Evolutionary conservation across 2,329 filamentous ascomycete genomes (phyloP), one percentile per base, ranked within the genome.

Genomic region (Domatiomyces catenatus): DNA sequence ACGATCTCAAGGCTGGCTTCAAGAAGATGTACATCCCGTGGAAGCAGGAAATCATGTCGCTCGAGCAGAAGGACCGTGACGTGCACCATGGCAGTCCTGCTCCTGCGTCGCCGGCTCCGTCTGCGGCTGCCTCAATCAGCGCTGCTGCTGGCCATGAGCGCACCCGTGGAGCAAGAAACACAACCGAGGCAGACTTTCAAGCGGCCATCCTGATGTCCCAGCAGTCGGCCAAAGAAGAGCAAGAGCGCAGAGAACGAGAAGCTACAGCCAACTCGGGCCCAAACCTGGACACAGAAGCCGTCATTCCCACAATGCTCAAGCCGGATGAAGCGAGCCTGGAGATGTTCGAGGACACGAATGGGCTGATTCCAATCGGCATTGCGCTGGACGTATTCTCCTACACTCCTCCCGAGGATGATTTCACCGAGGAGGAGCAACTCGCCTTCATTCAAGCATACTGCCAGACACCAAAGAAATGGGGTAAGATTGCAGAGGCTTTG

Each of bases 381-480:
- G 69, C 69, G 0, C 62, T 71, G 53, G 63, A 66, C 24, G 63
- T 71, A 2, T 72, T 71, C 48, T 65, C 63, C 1, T 74, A 71
- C 52, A 49, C 68, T 2, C 71, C 71, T 8, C 68, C 67, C 0
- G 62, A 65, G 8, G 70, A 73, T 48, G 68, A 74, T 51, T 74
- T 74, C 54, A 71, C 68, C 0, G 60, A 64, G 0, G 66, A 70
- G 46, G 71, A 74, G 58, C 70, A 74, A 50, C 62, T 64, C 26
- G 61, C 62, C 1, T 74, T 74, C 56, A 68, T 67, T 1, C 64
- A 71, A 49, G 69, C 70, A 15, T 74, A 73, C 55, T 69, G 71
- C 63, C 62, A 66, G 3, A 60, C 67, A 49, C 71, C 71, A 2
- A 74, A 74, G 63, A 71, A 69, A 62, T 74, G 71, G 69, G 70